phyloP scores from a whole-genome alignment of 2,329 filamentous ascomycete genomes.

The Myotisia sp. region DNA sequence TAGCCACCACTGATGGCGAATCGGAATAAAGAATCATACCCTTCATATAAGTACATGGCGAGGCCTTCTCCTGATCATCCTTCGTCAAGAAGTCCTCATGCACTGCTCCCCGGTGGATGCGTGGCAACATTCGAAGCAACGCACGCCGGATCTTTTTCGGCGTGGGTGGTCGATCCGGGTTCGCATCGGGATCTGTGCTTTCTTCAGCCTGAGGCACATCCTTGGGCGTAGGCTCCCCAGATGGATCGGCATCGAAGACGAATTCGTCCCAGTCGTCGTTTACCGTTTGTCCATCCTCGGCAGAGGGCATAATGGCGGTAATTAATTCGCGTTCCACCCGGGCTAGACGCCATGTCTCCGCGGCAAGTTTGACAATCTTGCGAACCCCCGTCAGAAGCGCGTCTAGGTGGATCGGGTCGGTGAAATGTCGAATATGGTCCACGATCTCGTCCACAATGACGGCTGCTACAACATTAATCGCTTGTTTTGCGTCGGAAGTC shows the following conservation, averaged over 20 bases:
- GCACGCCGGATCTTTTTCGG: slow-evolving; percentile 16
- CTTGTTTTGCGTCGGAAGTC: slow-evolving; percentile 41
- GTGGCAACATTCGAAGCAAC: slow-evolving; percentile 38
- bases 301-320: slow-evolving; percentile 36
- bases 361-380: slow-evolving; percentile 43
- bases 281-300: slow-evolving; percentile 21
- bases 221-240: not conserved
- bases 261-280: slow-evolving; percentile 29
- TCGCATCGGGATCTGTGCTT: slow-evolving; percentile 1
- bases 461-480: slow-evolving; percentile 41
- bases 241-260: slow-evolving; percentile 7
- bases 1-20: slow-evolving; percentile 28
- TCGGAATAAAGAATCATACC: slow-evolving; percentile 39
- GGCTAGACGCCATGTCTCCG: slow-evolving; percentile 45
- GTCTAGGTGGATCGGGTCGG: slow-evolving; percentile 38
- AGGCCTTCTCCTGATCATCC: slow-evolving; percentile 32
- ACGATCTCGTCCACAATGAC: slow-evolving; percentile 45
- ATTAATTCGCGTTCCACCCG: slow-evolving; percentile 44
- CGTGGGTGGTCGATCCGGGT: not conserved
- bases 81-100: slow-evolving; percentile 32
- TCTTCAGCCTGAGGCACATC: not conserved
- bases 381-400: slow-evolving; percentile 38
- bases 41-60: slow-evolving; percentile 33
- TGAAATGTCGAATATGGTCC: slow-evolving; percentile 40
- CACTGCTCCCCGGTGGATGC: slow-evolving; percentile 38